A percentile compares a stretch with the other conserved stretches of the same genome.
These are phyloP conservation scores for Gnomoniopsis sp. DNA, from an alignment of 2,329 filamentous ascomycete species.

Conservation along the genomic window DNA sequence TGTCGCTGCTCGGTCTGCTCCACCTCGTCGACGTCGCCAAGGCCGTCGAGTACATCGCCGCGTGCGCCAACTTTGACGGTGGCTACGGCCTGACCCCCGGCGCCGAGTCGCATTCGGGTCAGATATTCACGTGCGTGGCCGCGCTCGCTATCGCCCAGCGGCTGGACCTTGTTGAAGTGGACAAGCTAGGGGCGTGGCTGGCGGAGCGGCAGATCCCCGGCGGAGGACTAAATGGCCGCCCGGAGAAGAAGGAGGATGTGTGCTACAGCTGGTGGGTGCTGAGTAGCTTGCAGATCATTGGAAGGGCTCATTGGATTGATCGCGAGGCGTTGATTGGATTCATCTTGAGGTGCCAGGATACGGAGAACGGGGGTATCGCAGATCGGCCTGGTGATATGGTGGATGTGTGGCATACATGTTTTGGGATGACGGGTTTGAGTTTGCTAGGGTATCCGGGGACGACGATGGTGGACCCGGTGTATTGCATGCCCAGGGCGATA, in stretches of 20 bases:
- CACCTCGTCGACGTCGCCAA: conserved; percentile 73
- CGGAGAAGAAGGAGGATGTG: conserved; percentile 93
- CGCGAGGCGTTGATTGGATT: conserved; percentile 72
- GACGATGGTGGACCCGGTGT: conserved; percentile 80
- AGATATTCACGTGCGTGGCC: conserved; percentile 91
- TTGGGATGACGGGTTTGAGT: conserved; percentile 84
- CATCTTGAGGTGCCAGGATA: conserved; percentile 86
- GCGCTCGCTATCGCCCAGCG: conserved; percentile 80
- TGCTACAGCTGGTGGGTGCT: conserved; percentile 99
- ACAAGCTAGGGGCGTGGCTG: conserved; percentile 83
- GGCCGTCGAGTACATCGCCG: conserved; percentile 73
- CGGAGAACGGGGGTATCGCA: conserved; percentile 77
- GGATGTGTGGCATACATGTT: conserved; percentile 93
- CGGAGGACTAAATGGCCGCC: conserved; percentile 88
- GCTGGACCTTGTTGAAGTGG: conserved; percentile 76
- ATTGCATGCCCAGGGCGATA: conserved; percentile 73
- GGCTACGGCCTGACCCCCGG: conserved; percentile 88
- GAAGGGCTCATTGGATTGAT: conserved; percentile 89
- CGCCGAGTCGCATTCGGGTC: conserved; percentile 90
- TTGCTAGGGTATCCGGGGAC: conserved; percentile 75
- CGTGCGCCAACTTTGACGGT: conserved; percentile 91
- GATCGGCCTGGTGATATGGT: conserved; percentile 93
- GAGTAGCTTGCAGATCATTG: conserved; percentile 87
- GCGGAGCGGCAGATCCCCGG: conserved; percentile 86
- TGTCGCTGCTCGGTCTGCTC: conserved; percentile 77